phyloP scores from a whole-genome alignment of 768 basidiomycete genomes.

The Leccinum disarticulatum region DNA sequence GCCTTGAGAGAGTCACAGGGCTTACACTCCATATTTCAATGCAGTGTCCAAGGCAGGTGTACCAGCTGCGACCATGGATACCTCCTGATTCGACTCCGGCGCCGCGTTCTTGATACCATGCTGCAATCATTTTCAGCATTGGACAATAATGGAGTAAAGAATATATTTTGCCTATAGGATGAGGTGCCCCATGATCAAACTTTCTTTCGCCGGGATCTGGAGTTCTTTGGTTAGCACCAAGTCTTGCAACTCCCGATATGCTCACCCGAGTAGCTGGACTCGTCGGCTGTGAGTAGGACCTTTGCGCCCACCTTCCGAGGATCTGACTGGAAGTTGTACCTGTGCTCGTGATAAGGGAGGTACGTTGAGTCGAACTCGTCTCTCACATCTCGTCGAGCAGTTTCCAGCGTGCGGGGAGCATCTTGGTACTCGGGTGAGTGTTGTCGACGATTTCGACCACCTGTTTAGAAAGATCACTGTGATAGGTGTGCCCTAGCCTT shows the following conservation, averaged over 20 bases:
- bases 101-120: slow-evolving; percentile 82
- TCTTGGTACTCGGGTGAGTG: slow-evolving; percentile 61
- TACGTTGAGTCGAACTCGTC: neutral
- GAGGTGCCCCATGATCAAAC: slow-evolving; percentile 69
- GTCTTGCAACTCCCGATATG: neutral
- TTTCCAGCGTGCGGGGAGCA: slow-evolving; percentile 51
- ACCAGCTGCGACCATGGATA: slow-evolving; percentile 74
- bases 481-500: neutral
- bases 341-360: slow-evolving; percentile 26
- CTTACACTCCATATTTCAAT: slow-evolving; percentile 75
- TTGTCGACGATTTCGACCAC: slow-evolving; percentile 57
- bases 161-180: slow-evolving; percentile 64
- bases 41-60: slow-evolving; percentile 78
- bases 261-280: slow-evolving; percentile 59
- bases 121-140: slow-evolving; percentile 36
- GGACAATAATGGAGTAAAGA: neutral
- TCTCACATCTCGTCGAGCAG: slow-evolving; percentile 62
- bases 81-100: slow-evolving; percentile 55
- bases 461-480: slow-evolving; percentile 29
- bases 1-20: neutral
- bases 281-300: slow-evolving; percentile 64
- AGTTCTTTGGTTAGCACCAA: neutral
- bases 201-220: slow-evolving; percentile 35
- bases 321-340: slow-evolving; percentile 74
- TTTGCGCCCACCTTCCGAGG: slow-evolving; percentile 62